Evolutionary conservation across 495 filamentous ascomycete species (phyloP).

Genomic region (Penicillium robsamsonii): DNA sequence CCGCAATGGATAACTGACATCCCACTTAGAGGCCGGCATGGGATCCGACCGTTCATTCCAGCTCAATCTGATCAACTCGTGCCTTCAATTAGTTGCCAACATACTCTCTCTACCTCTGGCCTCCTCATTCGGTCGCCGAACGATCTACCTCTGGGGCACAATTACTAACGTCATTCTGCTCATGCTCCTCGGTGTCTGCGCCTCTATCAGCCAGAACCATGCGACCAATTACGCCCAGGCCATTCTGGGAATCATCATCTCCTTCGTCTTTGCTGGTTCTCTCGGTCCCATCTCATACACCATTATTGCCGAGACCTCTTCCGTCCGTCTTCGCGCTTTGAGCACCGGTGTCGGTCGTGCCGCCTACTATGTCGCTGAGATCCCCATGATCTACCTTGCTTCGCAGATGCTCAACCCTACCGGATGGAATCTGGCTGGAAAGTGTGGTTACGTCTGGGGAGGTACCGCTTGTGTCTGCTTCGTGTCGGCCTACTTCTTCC

Average conservation of each 20-base stretch:
- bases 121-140: conserved; percentile 44
- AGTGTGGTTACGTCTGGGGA: conserved; percentile 42
- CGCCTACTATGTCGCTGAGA: conserved; percentile 42
- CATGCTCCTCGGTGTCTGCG: conserved; percentile 43
- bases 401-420: conserved; percentile 47
- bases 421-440: conserved; percentile 29
- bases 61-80: conserved; percentile 39
- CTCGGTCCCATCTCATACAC: conserved; percentile 54
- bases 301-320: conserved; percentile 56
- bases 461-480: conserved; percentile 24
- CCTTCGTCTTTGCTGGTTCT: conserved; percentile 43
- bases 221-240: conserved; percentile 47
- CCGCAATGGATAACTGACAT: conserved; percentile 8
- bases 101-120: conserved; percentile 24
- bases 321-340: conserved; percentile 49
- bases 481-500: conserved; percentile 25
- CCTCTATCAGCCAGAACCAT: conserved; percentile 34
- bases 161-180: conserved; percentile 33
- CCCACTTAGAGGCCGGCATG: conserved; percentile 27
- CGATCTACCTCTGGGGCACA: conserved; percentile 47
- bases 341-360: conserved; percentile 55
- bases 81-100: conserved; percentile 38
- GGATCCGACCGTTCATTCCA: conserved; percentile 27
- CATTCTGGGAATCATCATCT: conserved; percentile 51
- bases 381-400: conserved; percentile 52